A percentile compares a stretch with the other conserved stretches of the same genome.
Evolutionary conservation across 331 rosid species (phyloP).

Genomic region (Quercus phellos): DNA sequence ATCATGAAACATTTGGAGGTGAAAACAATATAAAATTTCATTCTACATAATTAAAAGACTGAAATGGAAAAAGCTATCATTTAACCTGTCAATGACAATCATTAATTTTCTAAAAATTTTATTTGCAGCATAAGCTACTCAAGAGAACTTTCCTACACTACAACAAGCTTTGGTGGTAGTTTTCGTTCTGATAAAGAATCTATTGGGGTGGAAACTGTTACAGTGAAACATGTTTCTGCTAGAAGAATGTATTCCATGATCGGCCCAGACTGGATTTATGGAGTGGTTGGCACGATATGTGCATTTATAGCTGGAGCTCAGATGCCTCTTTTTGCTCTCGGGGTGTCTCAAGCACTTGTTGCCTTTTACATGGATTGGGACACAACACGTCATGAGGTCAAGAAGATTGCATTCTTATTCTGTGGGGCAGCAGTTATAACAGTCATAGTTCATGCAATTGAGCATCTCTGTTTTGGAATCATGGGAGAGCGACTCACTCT

Average conservation of each 20-base stretch:
- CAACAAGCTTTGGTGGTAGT: constrained; percentile 73
- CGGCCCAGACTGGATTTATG: constrained; percentile 82
- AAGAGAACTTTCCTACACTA: constrained; percentile 60
- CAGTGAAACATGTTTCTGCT: constrained; percentile 47
- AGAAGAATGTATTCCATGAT: constrained; percentile 75
- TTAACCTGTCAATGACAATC: not conserved
- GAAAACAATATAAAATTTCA: not conserved
- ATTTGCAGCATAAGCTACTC: constrained; percentile 57
- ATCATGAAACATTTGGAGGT: not conserved
- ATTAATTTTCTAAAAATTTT: not conserved
- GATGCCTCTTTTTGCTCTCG: constrained; percentile 96
- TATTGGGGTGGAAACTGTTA: constrained; percentile 36
- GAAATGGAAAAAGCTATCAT: not conserved
- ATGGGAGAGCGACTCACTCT: constrained; percentile 97
- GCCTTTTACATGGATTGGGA: constrained; percentile 95
- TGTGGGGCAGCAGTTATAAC: constrained; percentile 66
- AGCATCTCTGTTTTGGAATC: constrained; percentile 81
- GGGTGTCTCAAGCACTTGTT: constrained; percentile 92
- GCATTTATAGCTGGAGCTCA: constrained; percentile 92
- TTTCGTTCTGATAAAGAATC: constrained; percentile 93
- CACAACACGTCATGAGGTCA: constrained; percentile 63
- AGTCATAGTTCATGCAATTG: constrained; percentile 70
- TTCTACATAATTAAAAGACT: not conserved
- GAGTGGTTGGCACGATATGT: constrained; percentile 63
- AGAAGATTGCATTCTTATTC: constrained; percentile 67